Evolutionary conservation across 2,329 filamentous ascomycete species (phyloP), one percentile per base, ranked within the genome.

Genomic region (Dothistroma septosporum): DNA sequence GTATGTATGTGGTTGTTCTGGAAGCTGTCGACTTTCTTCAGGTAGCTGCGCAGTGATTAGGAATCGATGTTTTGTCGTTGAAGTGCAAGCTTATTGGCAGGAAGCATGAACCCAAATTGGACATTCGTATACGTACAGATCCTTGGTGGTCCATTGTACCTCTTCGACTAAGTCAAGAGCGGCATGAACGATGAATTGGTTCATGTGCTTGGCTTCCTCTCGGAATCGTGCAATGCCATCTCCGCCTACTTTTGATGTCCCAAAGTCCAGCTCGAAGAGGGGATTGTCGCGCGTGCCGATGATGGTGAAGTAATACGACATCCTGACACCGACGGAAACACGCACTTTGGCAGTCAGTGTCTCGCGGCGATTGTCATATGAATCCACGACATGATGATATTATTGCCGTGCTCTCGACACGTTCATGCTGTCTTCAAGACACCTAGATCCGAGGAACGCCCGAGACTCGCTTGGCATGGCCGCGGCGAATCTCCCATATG

Each of bases 271-370:
- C 79, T 96, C 93, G 79, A 97, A 99, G 68, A 99, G 85, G 35
- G 94, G 93, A 74, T 93, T 95, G 80, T 99, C 94, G 70, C 91
- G 90, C 22, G 92, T 95, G 73, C 92, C 94, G 76, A 99, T 86
- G 69, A 99, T 96, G 73, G 90, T 90, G 79, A 99, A 97, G 81
- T 97, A 97, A 83, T 97, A 99, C 62, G 92, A 97, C 94, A 97
- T 97, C 19, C 22, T 68, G 48, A 16, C 35, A 11, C 12, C 21
- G 47, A 50, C 19, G 11, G 10, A 11, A 3, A 6, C 12, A 50
- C 22, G 10, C 9, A 4, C 47, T 9, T 24, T 7, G 11, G 21
- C 2, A 12, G 7, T 32, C 14, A 44, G 3, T 44, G 41, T 9
- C n/a, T 44, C 9, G 4, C 14, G 16, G 16, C 1, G 4, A 19